These are phyloP conservation scores for Aphanomyces invadans DNA, from an alignment of 352 stramenopile species.

Conservation along the genomic window DNA sequence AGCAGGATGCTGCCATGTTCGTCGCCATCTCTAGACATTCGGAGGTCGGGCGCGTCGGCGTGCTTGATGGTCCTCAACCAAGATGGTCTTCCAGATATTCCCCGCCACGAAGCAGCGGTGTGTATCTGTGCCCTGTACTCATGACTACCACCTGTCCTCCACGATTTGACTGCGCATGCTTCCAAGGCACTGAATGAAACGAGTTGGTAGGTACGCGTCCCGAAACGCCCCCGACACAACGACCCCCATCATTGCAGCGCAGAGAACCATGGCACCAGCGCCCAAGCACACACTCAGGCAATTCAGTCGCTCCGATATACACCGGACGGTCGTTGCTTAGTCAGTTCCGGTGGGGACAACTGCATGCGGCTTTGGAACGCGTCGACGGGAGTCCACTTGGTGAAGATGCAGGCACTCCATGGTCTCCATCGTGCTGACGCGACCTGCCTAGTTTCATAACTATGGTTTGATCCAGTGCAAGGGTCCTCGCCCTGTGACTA, in stretches of 20 bases:
- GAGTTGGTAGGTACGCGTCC: background rate
- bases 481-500: conserved; percentile 39
- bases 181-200: too few relatives aligned
- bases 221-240: conserved; percentile 24
- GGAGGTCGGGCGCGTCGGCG: conserved; percentile 66
- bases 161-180: too few relatives aligned
- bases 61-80: conserved; percentile 78
- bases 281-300: conserved; percentile 38
- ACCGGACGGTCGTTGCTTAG: conserved; percentile 50
- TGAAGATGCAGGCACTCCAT: conserved; percentile 1
- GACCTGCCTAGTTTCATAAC: conserved; percentile 43
- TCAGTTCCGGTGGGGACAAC: conserved; percentile 53
- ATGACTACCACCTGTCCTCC: too few relatives aligned
- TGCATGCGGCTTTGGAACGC: conserved; percentile 61
- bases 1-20: too few relatives aligned
- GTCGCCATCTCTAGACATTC: conserved; percentile 74
- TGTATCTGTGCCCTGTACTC: too few relatives aligned
- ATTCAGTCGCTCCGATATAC: conserved; percentile 59
- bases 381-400: conserved; percentile 43
- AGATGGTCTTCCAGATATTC: conserved; percentile 43
- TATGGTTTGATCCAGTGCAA: conserved; percentile 40
- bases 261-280: conserved; percentile 43
- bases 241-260: conserved; percentile 37
- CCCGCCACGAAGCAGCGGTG: conserved; percentile 25
- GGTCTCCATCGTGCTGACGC: too few relatives aligned